Evolutionary conservation across 768 basidiomycete genomes (phyloP).

Genomic region (Kwoniella shandongensis): DNA sequence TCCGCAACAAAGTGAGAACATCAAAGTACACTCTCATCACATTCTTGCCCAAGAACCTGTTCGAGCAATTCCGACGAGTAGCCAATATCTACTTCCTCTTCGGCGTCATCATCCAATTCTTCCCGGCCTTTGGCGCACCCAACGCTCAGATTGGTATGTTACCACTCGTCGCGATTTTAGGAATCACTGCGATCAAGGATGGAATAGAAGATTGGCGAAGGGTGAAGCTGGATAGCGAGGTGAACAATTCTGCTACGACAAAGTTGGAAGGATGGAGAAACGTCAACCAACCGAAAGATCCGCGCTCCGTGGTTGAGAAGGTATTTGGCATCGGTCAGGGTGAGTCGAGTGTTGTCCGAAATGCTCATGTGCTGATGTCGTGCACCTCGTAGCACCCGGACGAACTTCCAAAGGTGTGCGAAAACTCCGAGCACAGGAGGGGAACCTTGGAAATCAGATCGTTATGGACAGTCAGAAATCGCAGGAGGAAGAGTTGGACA

Average conservation of each 20-base stretch:
- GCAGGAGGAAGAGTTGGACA: conserved; percentile 22
- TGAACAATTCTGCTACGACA: conserved; percentile 91
- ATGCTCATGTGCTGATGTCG: neutral
- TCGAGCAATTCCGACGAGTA: conserved; percentile 88
- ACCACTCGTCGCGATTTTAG: conserved; percentile 81
- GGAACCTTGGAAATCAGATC: conserved; percentile 62
- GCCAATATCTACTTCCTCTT: conserved; percentile 91
- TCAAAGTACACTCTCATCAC: conserved; percentile 89
- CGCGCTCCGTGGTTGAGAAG: conserved; percentile 71
- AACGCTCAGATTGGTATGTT: conserved; percentile 77
- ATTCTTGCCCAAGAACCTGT: conserved; percentile 90
- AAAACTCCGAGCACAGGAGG: conserved; percentile 79
- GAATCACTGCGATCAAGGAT: conserved; percentile 91
- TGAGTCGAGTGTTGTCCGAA: conserved; percentile 6
- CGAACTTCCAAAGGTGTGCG: conserved; percentile 74
- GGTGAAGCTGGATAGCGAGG: conserved; percentile 79
- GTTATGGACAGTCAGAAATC: conserved; percentile 58
- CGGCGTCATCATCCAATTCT: conserved; percentile 81
- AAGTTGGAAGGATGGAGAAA: conserved; percentile 87
- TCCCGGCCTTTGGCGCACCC: conserved; percentile 86
- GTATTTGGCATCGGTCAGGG: conserved; percentile 60
- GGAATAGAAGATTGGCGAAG: conserved; percentile 95
- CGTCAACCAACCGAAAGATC: conserved; percentile 78
- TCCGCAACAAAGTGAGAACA: conserved; percentile 89
- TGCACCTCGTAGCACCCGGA: conserved; percentile 22